phyloP scores from a whole-genome alignment of 2,329 filamentous ascomycete species.

The Fusarium denticulatum region DNA sequence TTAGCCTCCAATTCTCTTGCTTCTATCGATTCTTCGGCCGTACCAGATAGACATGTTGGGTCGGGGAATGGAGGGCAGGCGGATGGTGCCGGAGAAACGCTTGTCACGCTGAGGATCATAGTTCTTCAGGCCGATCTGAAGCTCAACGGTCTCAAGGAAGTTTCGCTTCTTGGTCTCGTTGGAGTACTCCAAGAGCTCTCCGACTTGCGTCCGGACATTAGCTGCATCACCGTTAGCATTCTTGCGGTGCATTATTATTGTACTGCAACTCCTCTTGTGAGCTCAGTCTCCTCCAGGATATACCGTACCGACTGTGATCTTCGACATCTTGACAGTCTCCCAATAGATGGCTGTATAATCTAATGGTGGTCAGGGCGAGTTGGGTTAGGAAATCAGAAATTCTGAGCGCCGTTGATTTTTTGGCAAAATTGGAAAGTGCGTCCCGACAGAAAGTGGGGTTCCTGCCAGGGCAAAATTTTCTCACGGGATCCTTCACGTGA shows the following conservation, averaged over 20 bases:
- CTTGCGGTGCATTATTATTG: background rate
- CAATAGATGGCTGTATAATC: constrained; percentile 73
- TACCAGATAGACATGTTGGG: constrained; percentile 87
- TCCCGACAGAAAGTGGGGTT: constrained; percentile 31
- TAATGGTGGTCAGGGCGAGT: constrained; percentile 72
- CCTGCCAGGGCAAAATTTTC: constrained; percentile 48
- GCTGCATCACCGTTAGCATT: constrained; percentile 61
- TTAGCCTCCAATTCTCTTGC: constrained; percentile 17
- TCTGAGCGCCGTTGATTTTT: constrained; percentile 31
- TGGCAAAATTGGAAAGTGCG: constrained; percentile 25
- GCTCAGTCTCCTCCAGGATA: background rate
- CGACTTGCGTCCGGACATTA: constrained; percentile 95
- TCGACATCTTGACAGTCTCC: constrained; percentile 91
- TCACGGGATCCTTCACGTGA: constrained; percentile 50
- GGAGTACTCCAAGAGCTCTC: constrained; percentile 94
- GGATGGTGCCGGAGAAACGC: constrained; percentile 99
- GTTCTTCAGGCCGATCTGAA: constrained; percentile 96
- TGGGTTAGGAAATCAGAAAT: constrained; percentile 38
- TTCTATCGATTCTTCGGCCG: constrained; percentile 1
- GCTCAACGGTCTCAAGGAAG: constrained; percentile 95
- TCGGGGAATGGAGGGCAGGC: constrained; percentile 89
- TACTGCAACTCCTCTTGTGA: background rate
- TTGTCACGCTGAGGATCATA: constrained; percentile 99
- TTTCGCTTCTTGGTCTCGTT: constrained; percentile 95
- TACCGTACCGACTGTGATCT: constrained; percentile 78